phyloP scores from a whole-genome alignment of 2,329 filamentous ascomycete species.

The Talaromyces sp. region DNA sequence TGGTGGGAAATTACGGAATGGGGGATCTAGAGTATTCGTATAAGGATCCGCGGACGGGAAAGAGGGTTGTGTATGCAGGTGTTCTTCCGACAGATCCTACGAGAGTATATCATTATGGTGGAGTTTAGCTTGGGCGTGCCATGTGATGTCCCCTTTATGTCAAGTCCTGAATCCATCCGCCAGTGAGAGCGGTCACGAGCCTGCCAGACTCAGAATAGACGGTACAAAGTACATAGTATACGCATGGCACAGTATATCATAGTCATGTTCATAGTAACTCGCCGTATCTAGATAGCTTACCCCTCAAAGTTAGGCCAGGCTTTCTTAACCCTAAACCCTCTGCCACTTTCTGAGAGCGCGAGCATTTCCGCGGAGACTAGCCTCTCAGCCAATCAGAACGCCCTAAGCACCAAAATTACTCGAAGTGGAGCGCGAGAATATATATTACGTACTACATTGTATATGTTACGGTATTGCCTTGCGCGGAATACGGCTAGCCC shows the following conservation, averaged over 20 bases:
- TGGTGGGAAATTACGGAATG: background rate
- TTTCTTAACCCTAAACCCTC: background rate
- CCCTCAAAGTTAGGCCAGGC: no score
- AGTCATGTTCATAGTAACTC: background rate
- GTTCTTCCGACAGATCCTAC: background rate
- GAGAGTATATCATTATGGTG: no score
- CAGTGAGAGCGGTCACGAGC: background rate
- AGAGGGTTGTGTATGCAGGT: background rate
- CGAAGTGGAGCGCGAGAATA: background rate
- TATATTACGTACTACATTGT: background rate
- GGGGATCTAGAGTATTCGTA: background rate
- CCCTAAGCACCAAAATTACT: background rate
- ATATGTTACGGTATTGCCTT: no score
- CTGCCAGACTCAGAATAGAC: background rate
- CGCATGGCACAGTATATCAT: background rate
- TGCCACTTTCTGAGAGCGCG: background rate
- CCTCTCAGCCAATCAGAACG: background rate
- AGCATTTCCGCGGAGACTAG: conserved; percentile 7
- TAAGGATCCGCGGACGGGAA: background rate
- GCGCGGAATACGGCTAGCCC: background rate
- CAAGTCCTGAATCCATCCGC: background rate
- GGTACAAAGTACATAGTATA: background rate
- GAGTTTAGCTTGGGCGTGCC: background rate
- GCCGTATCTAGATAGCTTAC: background rate
- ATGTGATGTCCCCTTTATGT: background rate